Base-by-base conservation (phyloP, 1,284 basidiomycete genomes). In the Blastosporella zonata region DNA sequence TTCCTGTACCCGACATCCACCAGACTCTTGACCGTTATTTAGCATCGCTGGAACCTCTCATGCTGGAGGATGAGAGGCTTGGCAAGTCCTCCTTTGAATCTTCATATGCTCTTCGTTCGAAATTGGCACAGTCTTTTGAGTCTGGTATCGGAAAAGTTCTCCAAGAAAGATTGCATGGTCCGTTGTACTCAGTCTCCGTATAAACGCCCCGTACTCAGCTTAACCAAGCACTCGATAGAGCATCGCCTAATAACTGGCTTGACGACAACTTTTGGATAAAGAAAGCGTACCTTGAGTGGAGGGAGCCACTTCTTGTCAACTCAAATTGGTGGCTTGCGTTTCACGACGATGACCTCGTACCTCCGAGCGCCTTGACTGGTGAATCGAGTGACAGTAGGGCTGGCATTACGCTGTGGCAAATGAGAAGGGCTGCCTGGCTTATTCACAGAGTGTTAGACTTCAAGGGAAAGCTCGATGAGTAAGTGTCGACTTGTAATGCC, bases 261-360 rank as follows among this genome's bases (percentile, higher is more conserved):
- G 84, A 97, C 59, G 95, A 98, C 68, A 93, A 91, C 47, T 88
- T 95, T 61, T 98, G 96, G 96, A 73, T 87, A 49, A 84, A 88
- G 58, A 87, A 90, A 57, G 87, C 92, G 0, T 99, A 98, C 68
- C 84, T 93, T 54, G 89, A 93, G 68, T 93, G 87, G 85, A 81
- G 95, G 38, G 81, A 82, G 1, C 93, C 96, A 0, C 73, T 98
- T 25, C 74, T 93, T 50, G 71, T 99, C 61, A 91, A 98, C 69
- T 96, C 93, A 7, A 97, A 98, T 64, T 98, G 95, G 95, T 98
- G 95, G 95, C 75, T 97, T 37, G 77, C 92, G n/a, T 90, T 95
- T 63, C 67, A 71, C 35, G 79, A 90, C 54, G 85, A 89, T 54
- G 60, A 69, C 1, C 68, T 61, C 20, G 71, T 87, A 15, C 82